Base-by-base conservation (phyloP, 139 green algal genomes). In the Astrephomene gubernaculifera region DNA sequence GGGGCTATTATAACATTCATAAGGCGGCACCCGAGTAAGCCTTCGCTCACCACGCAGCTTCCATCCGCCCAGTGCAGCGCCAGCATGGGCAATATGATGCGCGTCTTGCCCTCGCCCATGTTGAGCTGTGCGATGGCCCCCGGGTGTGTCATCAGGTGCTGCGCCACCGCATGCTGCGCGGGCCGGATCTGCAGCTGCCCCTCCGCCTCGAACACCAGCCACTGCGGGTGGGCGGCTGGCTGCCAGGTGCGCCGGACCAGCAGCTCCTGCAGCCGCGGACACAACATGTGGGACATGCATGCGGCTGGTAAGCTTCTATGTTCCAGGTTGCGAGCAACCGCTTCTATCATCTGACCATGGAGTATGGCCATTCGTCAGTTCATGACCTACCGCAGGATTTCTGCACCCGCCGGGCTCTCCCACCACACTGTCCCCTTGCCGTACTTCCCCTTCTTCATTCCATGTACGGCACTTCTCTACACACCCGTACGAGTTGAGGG, bases 81-180 rank as follows among this genome's bases (percentile, higher is more conserved):
- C 67, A 95, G 82, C 91, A 94, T 94, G 54, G 92, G 91, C 70
- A 94, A 76, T 63, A 95, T 95, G 82, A 95, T 87, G 9, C 92
- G 86, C 41, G 92, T 94, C 88, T 95, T 95, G 84, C 92, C 92
- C 82, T 94, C 91, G n/a, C 91, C 91, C 91, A 93, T 93, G 89
- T 94, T 94, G 72, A 94, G 91, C 89, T 94, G 91, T 33, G 19
- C 81, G 65, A 90, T 86, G 60, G 61, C 33, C 24, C 90, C 90
- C 0, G 76, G 63, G 19, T 91, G 27, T 17, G 54, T 10, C 33
- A 95, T 87, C 35, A 95, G 82, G 33, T 91, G 63, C 33, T 68
- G 0, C 0, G 91, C 89, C 21, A 93, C 74, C 22, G 45, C 31
- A 57, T 94, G 39, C 87, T 95, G 92, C 36, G 29, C 43, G 3